A percentile compares a stretch with the other conserved stretches of the same genome.
phyloP scores from a whole-genome alignment of 495 filamentous ascomycete genomes.

The Penicillium arizonense region DNA sequence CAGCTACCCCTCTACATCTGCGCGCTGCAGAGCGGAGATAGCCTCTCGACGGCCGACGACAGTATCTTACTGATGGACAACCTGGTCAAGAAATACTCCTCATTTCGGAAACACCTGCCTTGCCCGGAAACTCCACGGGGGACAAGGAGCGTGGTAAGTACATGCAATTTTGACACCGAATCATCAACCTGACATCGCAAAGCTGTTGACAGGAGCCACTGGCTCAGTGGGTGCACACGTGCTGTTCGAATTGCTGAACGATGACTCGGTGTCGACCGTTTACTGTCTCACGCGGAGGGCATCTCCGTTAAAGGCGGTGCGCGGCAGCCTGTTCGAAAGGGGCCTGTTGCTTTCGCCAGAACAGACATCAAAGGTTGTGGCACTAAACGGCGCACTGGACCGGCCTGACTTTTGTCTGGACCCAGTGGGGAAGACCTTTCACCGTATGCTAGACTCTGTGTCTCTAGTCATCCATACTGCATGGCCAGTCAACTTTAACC shows the following conservation, averaged over 20 bases:
- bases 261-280: constrained; percentile 41
- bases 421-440: constrained; percentile 25
- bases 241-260: constrained; percentile 45
- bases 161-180: not conserved
- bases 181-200: constrained; percentile 2
- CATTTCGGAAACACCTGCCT: constrained; percentile 38
- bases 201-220: constrained; percentile 61
- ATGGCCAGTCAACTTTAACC: constrained; percentile 60
- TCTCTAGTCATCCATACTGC: constrained; percentile 56
- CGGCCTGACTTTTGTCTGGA: constrained; percentile 37
- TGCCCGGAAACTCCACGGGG: constrained; percentile 16
- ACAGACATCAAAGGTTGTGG: constrained; percentile 34
- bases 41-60: constrained; percentile 17
- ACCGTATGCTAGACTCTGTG: constrained; percentile 38
- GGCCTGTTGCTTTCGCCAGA: constrained; percentile 24
- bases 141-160: constrained; percentile 41
- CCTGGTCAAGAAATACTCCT: constrained; percentile 50
- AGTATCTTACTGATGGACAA: constrained; percentile 38
- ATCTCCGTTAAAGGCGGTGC: constrained; percentile 22
- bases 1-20: constrained; percentile 46
- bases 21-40: constrained; percentile 34
- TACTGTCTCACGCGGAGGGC: constrained; percentile 53
- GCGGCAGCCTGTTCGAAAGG: constrained; percentile 34
- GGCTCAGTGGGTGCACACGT: constrained; percentile 59
- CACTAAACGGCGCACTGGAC: constrained; percentile 39